These are phyloP conservation scores for Colletotrichum eremochloae DNA, from an alignment of 2,329 filamentous ascomycete species.

Conservation along the genomic window DNA sequence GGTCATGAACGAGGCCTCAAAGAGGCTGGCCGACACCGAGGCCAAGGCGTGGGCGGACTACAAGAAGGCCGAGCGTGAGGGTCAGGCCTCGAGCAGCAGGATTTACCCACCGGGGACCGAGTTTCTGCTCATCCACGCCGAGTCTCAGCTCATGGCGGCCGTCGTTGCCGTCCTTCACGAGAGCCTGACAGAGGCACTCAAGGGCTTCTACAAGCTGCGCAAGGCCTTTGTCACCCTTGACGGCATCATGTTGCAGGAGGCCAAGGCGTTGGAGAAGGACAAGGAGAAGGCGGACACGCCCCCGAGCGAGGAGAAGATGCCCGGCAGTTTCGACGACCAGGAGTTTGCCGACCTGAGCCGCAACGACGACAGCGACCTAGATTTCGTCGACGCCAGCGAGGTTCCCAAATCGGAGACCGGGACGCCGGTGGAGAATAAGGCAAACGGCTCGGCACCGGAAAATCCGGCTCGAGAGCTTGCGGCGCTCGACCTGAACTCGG, in stretches of 20 bases:
- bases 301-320: conserved; percentile 52
- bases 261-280: conserved; percentile 56
- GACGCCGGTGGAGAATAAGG: conserved; percentile 61
- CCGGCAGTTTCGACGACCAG: conserved; percentile 53
- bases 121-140: conserved; percentile 85
- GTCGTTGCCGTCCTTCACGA: conserved; percentile 92
- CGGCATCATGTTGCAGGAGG: conserved; percentile 81
- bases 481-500: conserved; percentile 33
- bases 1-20: conserved; percentile 85
- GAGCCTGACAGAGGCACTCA: conserved; percentile 90
- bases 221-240: conserved; percentile 90
- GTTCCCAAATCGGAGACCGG: conserved; percentile 55
- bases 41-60: conserved; percentile 81
- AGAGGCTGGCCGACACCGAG: conserved; percentile 81
- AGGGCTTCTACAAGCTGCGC: conserved; percentile 91
- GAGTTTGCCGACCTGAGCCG: conserved; percentile 50
- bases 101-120: conserved; percentile 89
- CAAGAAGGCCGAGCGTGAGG: conserved; percentile 72
- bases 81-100: conserved; percentile 45
- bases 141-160: conserved; percentile 90
- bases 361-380: conserved; percentile 55
- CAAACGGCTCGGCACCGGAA: conserved; percentile 47
- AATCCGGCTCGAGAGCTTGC: conserved; percentile 25
- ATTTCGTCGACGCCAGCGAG: conserved; percentile 71
- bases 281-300: conserved; percentile 42